phyloP scores from a whole-genome alignment of 805 yeast species.

The Metschnikowia vanudenii region DNA sequence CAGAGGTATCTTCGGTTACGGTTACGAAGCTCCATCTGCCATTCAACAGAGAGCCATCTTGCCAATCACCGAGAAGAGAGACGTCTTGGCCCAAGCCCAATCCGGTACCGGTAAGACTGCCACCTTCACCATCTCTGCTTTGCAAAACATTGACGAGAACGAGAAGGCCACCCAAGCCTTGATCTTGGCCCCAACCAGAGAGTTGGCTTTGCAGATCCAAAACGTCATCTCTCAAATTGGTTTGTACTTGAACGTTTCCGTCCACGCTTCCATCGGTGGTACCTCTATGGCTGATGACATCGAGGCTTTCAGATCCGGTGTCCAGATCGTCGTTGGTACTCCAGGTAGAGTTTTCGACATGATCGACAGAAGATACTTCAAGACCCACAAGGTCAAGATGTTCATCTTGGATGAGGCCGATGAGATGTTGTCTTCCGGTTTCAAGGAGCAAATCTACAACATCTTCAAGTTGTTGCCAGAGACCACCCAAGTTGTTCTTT shows the following conservation, averaged over 20 bases:
- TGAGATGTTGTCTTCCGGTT: conserved; percentile 90
- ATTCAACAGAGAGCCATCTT: conserved; percentile 79
- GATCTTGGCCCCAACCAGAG: conserved; percentile 96
- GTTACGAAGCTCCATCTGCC: conserved; percentile 79
- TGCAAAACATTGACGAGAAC: conserved; percentile 70
- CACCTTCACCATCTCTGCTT: conserved; percentile 72
- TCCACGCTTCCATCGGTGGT: conserved; percentile 98
- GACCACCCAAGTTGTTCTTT: conserved; percentile 89
- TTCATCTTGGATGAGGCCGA: conserved; percentile 97
- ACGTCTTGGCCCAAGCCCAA: conserved; percentile 79
- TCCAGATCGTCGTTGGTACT: conserved; percentile 94
- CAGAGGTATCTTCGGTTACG: conserved; percentile 76
- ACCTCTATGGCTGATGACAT: conserved; percentile 86
- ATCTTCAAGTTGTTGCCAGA: conserved; percentile 86
- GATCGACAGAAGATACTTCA: conserved; percentile 86
- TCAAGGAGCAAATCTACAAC: conserved; percentile 93
- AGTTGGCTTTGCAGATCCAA: conserved; percentile 93
- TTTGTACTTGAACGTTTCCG: conserved; percentile 81
- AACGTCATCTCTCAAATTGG: conserved; percentile 90
- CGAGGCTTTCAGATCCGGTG: conserved; percentile 78
- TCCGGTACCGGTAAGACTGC: conserved; percentile 94
- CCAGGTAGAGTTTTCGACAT: conserved; percentile 98
- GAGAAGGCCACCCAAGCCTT: conserved; percentile 84
- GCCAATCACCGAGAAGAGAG: conserved; percentile 74
- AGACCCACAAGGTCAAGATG: conserved; percentile 84